Evolutionary conservation across 306 rosid genomes (phyloP), one percentile per base, ranked within the genome.

Genomic region (Citrullus colocynthis): DNA sequence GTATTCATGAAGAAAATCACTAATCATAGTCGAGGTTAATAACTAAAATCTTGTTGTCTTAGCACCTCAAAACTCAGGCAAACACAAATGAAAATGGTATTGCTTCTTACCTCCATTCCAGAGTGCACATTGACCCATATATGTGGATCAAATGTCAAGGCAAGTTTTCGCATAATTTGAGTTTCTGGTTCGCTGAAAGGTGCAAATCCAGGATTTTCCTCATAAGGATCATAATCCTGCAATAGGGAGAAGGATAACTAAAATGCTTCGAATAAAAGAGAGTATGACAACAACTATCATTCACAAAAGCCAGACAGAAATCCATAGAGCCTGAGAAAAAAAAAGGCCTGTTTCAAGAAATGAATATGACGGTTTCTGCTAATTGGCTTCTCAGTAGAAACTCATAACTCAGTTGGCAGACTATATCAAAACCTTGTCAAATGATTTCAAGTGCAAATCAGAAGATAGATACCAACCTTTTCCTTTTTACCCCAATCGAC

Each of bases 401-500:
- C 51, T 44, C 37, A n/a, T n/a, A 44, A 54, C 7, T 28, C 6
- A 54, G 24, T 7, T 15, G 8, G 6, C 39, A 51, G 8, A 49
- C 41, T 28, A 42, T 49, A 72, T 72, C 41, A 30, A 41, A 67
- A 41, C 51, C 52, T 42, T 1, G 55, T n/a, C 54, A 21, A 67
- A 20, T 20, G 16, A 17, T 54, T 44, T 65, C 74, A 28, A 37
- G 69, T 41, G 30, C 9, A 15, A 69, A 39, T 10, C 61, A 37
- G 66, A 62, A 71, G 78, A 71, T 76, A 24, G 74, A 73, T 80
- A 83, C 17, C 13, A 56, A 95, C 99, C 99, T 92, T 91, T 84
- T 92, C 99, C 82, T 96, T 96, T 86, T 96, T 91, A 72, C 99
- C 99, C 99, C 99, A 96, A 82, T 96, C 99, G 61, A 96, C 97